These are phyloP conservation scores for Filobasidium floriforme DNA, from an alignment of 768 basidiomycete species.

Conservation along the genomic window DNA sequence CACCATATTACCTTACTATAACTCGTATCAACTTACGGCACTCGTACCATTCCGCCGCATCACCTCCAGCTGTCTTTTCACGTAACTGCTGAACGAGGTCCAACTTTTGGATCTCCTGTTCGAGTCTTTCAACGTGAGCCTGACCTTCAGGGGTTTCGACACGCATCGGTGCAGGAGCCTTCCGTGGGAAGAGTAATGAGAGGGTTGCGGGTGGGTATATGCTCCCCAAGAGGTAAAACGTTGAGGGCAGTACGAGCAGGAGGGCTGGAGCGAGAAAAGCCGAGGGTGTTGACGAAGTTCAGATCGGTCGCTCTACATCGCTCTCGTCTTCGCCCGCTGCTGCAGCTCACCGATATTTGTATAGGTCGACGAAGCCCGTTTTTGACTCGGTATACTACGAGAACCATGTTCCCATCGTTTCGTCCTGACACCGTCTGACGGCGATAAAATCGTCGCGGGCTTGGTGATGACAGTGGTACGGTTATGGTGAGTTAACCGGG, in stretches of 20 bases:
- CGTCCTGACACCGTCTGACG: not conserved
- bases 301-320: not conserved
- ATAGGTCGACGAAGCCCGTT: not conserved
- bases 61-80: slow-evolving; percentile 36
- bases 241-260: slow-evolving; percentile 14
- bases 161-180: slow-evolving; percentile 64
- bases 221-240: slow-evolving; percentile 33
- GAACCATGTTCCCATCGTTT: not conserved
- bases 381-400: not conserved
- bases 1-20: not conserved
- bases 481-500: too few relatives aligned
- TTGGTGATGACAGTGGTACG: too few relatives aligned
- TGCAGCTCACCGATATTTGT: not conserved
- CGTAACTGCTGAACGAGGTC: slow-evolving; percentile 56
- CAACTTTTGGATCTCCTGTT: slow-evolving; percentile 61
- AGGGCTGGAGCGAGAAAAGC: slow-evolving; percentile 5
- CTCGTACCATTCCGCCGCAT: slow-evolving; percentile 43
- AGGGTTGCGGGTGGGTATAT: slow-evolving; percentile 39
- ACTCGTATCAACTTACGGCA: slow-evolving; percentile 33
- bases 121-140: slow-evolving; percentile 57
- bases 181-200: slow-evolving; percentile 64
- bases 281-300: not conserved
- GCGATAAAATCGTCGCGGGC: too few relatives aligned
- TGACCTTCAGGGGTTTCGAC: slow-evolving; percentile 56
- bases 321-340: too few relatives aligned